A percentile compares a stretch with the other conserved stretches of the same genome.
Evolutionary conservation across 1,284 basidiomycete species (phyloP).

Genomic region (Megacollybia platyphylla): DNA sequence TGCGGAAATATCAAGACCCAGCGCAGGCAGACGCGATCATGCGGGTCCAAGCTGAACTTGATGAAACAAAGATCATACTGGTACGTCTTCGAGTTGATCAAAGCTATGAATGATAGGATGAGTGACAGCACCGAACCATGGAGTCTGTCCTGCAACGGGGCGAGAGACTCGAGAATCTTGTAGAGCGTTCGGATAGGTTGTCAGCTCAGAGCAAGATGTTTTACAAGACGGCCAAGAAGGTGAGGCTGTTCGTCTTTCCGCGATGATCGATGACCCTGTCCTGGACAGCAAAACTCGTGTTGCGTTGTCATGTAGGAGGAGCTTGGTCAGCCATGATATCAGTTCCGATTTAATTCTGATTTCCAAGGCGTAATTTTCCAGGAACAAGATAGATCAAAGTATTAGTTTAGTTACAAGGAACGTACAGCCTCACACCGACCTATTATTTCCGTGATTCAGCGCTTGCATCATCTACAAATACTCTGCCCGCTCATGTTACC

Average conservation of each 20-base stretch:
- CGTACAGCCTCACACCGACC: no score
- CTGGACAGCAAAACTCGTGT: conserved; percentile 52
- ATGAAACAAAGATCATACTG: conserved; percentile 98
- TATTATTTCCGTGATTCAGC: no score
- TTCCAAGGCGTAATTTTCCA: no score
- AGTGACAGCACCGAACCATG: conserved; percentile 89
- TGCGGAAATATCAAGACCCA: conserved; percentile 96
- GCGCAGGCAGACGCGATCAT: conserved; percentile 97
- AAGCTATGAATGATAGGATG: not conserved
- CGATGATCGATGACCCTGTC: conserved; percentile 1
- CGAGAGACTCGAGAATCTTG: conserved; percentile 94
- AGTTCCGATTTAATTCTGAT: no score
- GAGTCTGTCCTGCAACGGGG: conserved; percentile 94
- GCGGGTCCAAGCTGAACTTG: conserved; percentile 96
- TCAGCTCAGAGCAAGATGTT: conserved; percentile 92
- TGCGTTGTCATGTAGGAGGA: conserved; percentile 30
- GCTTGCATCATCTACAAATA: no score
- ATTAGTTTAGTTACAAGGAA: no score
- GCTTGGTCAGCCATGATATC: no score
- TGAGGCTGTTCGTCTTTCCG: conserved; percentile 17
- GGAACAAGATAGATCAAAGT: no score
- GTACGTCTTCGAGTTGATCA: conserved; percentile 29
- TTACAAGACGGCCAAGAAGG: conserved; percentile 90
- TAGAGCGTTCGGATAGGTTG: conserved; percentile 88
- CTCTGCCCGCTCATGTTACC: no score